A percentile compares a stretch with the other conserved stretches of the same genome.
These are phyloP conservation scores for Blastocystis sp. DNA, from an alignment of 352 stramenopile genomes.

Conservation along the genomic window DNA sequence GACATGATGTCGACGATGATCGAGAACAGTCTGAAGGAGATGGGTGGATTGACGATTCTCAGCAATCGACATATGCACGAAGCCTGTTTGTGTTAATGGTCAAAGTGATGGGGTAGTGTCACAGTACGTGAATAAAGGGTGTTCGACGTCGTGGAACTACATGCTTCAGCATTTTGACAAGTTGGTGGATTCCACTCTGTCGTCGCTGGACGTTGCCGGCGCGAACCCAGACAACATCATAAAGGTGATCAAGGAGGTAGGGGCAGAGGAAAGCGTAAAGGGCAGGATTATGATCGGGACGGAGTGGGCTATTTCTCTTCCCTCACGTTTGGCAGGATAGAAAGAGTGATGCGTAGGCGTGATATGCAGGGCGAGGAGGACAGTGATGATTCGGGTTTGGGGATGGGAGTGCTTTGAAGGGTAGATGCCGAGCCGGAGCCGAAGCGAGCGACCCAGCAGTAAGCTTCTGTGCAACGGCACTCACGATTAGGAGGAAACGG, in stretches of 20 bases:
- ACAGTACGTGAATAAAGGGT: conserved; percentile 62
- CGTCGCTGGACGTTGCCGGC: neutral
- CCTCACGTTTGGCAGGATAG: neutral
- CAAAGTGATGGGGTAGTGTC: neutral
- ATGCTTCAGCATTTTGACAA: conserved; percentile 34
- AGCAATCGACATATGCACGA: conserved; percentile 37
- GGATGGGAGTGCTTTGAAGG: neutral
- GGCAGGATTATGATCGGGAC: conserved; percentile 14
- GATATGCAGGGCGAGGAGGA: conserved; percentile 45
- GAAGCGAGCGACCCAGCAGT: neutral
- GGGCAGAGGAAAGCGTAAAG: neutral
- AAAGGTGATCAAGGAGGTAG: conserved; percentile 23
- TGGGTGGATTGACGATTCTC: conserved; percentile 7
- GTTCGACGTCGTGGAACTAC: conserved; percentile 23
- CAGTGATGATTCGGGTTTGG: neutral
- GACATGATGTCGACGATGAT: conserved; percentile 29
- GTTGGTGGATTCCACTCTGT: neutral
- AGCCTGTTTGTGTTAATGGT: neutral
- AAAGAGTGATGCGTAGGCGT: neutral
- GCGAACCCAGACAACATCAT: conserved; percentile 2
- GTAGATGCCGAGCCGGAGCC: neutral
- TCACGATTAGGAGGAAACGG: conserved; percentile 2
- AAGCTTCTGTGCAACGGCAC: neutral
- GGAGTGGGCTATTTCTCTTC: conserved; percentile 15
- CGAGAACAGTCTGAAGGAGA: neutral